Base-by-base conservation (phyloP, 1,139 yeast species). In the Ogataea hybrid region DNA sequence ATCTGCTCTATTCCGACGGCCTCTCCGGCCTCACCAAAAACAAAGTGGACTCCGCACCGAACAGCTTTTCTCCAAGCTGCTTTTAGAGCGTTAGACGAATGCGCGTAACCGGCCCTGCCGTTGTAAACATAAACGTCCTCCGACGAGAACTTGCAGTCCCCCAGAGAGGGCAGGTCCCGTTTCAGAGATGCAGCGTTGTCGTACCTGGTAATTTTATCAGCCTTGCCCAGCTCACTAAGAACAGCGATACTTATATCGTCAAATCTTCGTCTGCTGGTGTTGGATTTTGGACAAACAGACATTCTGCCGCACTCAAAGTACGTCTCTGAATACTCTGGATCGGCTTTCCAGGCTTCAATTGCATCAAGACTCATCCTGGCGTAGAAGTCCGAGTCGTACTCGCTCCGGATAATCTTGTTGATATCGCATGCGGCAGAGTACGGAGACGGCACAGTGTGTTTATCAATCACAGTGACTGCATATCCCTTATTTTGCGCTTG, bases 341-440 rank as follows among this genome's bases (percentile, higher is more conserved):
- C 65, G 2, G 46, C 39, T 41, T 67, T 57, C 77, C 77, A 73
- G 25, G 45, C 28, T 6, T 61, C 43, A 39, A 70, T 44, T 2
- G 76, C 73, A 48, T 73, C 77, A 7, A 70, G 52, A 0, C 77
- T 60, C 44, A 73, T 40, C 41, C 58, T 58, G 3, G 73, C 58
- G 47, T 71, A 70, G 23, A 63, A 50, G 4, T 50, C 42, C 43
- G 69, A 69, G 16, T 62, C 54, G 44, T 71, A 71, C 45, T 70
- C 75, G 12, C 68, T 59, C 43, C 77, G 59, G n/a, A 73, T 65
- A 41, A 73, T 72, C 53, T 73, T 73, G 53, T 73, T 73, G 46
- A 64, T 59, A 50, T 73, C 78, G 40, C 64, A 65, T 6, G 75
- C 72, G n/a, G 78, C 79, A 3, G 77, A 68, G 58, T 69, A 60